Evolutionary conservation across 192 early-diverging fungal species (phyloP), one percentile per base, ranked within the genome.

Genomic region (Coemansia sp.): DNA sequence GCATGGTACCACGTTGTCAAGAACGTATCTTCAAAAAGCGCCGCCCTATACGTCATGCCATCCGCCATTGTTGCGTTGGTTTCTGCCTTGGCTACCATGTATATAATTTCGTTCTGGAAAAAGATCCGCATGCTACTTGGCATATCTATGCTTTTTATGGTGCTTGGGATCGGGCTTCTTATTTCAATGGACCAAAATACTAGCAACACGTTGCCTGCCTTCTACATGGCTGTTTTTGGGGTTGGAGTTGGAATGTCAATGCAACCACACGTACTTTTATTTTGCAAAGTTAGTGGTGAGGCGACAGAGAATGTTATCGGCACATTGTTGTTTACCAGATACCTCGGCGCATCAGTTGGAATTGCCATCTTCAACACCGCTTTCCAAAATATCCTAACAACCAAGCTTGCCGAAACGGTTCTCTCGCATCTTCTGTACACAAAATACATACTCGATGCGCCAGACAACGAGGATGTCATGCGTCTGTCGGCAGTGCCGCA

Each of bases 1-100:
- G 15, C 89, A 22, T 94, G 85, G 71, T 94, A 91, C 71, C 88
- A 92, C 60, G 54, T 62, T 8, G 71, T 82, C 68, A 73, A 76
- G 52, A 40, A 41, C 36, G 67, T 63, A 55, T 70, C 67, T 4
- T 18, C 66, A 0, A n/a, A 41, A 19, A 66, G n/a, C 41, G 49
- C 62, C 9, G 59, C 71, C 12, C 32, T 56, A 5, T 68, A 69
- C 46, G 9, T 76, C 37, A 71, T 82, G 10, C 56, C 74, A 0
- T 32, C 69, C 22, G 59, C 61, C 4, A 54, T 72, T 6, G 36
- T 40, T 18, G 70, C 70, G 7, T 45, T 66, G 63, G 68, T 66
- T 2, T 21, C 49, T 5, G 65, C 73, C 0, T 8, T 67, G n/a
- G 48, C 32, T 1, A 62, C 63, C 8, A 66, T 66, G 19, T 13